Percentiles rank a stretch among this genome's conserved stretches.
Conservation (phyloP, 2,329 filamentous ascomycete genomes). For the Fusarium nematophilum region DNA sequence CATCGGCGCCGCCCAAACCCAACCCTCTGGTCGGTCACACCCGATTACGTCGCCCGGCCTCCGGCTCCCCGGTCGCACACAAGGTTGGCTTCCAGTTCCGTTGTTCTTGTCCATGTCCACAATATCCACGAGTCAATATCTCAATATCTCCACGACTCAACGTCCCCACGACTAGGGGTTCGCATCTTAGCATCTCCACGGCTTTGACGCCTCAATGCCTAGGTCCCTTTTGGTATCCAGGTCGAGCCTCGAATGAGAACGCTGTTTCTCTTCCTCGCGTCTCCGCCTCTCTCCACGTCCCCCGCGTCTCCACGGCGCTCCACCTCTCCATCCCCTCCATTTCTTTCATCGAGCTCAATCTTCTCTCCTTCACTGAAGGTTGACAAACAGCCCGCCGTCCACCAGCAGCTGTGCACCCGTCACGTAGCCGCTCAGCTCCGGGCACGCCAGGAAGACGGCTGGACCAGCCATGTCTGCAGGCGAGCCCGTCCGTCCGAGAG, state of each 20-base stretch:
- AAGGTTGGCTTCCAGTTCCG: conserved; percentile 12
- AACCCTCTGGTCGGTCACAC: conserved; percentile 16
- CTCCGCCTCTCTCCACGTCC: conserved; percentile 3
- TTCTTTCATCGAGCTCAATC: conserved; percentile 33
- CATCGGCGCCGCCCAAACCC: conserved; percentile 15
- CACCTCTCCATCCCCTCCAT: conserved; percentile 20
- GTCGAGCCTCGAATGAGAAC: neutral
- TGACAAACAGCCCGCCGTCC: conserved; percentile 90
- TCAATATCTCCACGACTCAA: conserved; percentile 18
- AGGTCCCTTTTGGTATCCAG: neutral
- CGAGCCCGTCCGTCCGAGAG: conserved; percentile 78
- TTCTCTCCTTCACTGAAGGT: conserved; percentile 72
- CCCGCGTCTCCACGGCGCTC: conserved; percentile 10
- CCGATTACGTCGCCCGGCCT: conserved; percentile 15
- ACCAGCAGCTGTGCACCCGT: conserved; percentile 88
- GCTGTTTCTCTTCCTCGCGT: neutral
- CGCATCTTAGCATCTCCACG: conserved; percentile 24
- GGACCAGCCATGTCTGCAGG: conserved; percentile 83
- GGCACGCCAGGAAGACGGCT: conserved; percentile 85
- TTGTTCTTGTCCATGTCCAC: neutral
- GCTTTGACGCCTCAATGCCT: conserved; percentile 4
- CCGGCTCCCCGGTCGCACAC: conserved; percentile 20
- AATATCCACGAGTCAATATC: conserved; percentile 30
- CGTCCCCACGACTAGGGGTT: neutral
- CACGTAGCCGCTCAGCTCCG: conserved; percentile 82